These are phyloP conservation scores for Morella rubra DNA, from an alignment of 306 rosid species.

Conservation along the genomic window DNA sequence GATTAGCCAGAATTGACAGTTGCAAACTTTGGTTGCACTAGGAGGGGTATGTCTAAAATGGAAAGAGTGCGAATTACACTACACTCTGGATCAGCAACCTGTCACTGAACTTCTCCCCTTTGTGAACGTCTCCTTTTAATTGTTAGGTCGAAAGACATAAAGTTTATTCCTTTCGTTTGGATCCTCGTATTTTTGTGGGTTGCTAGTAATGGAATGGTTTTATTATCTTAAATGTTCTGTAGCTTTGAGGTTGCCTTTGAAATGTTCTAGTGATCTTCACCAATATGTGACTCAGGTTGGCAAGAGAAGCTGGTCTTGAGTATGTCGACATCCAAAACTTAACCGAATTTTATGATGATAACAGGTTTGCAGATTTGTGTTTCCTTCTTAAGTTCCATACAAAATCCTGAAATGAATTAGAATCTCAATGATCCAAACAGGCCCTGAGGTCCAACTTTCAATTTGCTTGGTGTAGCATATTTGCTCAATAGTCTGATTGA, in stretches of 20 bases:
- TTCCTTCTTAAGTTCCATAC: constrained; percentile 8
- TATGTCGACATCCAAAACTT: constrained; percentile 91
- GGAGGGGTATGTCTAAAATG: background rate
- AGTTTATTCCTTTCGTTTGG: constrained; percentile 13
- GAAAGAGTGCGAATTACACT: background rate
- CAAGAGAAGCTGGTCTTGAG: constrained; percentile 97
- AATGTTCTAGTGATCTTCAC: constrained; percentile 9
- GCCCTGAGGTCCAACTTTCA: background rate
- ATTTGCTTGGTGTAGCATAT: background rate
- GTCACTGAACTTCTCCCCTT: background rate
- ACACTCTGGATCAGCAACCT: background rate
- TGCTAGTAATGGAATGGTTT: background rate
- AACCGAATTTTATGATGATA: constrained; percentile 91
- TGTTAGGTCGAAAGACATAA: constrained; percentile 12
- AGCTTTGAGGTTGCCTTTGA: background rate
- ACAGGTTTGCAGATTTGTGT: constrained; percentile 55
- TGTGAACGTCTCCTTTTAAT: background rate
- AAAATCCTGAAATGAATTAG: background rate
- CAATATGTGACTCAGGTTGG: constrained; percentile 58
- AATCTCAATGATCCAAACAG: background rate
- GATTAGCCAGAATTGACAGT: constrained; percentile 13
- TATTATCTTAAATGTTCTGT: background rate
- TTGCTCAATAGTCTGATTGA: constrained; percentile 12
- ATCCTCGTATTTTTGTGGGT: background rate
- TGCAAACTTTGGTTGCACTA: constrained; percentile 1